Percentiles rank a stretch among this genome's conserved stretches.
Evolutionary conservation across 2,329 filamentous ascomycete genomes (phyloP).

Genomic region (Pseudopyrenochaeta lycopersici): DNA sequence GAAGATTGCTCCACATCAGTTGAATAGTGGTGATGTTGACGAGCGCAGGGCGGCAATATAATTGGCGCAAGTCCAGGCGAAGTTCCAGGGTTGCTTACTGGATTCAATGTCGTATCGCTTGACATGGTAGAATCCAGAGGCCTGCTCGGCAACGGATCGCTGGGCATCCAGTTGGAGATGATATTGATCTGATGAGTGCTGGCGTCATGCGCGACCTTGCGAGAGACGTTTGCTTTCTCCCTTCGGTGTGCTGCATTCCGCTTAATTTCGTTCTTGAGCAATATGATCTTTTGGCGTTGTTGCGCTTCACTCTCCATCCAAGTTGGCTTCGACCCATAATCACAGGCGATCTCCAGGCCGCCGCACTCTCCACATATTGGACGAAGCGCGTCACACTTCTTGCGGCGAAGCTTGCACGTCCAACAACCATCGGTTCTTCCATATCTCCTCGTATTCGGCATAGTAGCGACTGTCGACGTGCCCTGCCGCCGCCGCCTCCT

Average conservation of each 20-base stretch:
- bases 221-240: slow-evolving; percentile 9
- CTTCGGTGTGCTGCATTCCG: slow-evolving; percentile 13
- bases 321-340: background rate
- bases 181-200: background rate
- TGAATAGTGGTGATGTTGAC: background rate
- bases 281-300: slow-evolving; percentile 1
- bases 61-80: background rate
- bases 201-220: background rate
- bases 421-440: slow-evolving; percentile 20
- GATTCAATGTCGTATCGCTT: background rate
- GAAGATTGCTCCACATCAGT: slow-evolving; percentile 3
- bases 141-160: background rate
- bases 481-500: no score
- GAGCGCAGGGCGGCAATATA: background rate
- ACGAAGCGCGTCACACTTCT: slow-evolving; percentile 16
- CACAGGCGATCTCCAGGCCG: background rate
- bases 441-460: background rate
- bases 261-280: slow-evolving; percentile 20
- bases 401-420: slow-evolving; percentile 26
- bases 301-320: background rate
- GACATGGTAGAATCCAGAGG: background rate
- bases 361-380: slow-evolving; percentile 17
- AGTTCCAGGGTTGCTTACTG: background rate
- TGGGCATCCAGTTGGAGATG: background rate
- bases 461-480: no score